A percentile compares a stretch with the other conserved stretches of the same genome.
phyloP scores from a whole-genome alignment of 1,284 basidiomycete species.

The Sphaerobolus stellatus region DNA sequence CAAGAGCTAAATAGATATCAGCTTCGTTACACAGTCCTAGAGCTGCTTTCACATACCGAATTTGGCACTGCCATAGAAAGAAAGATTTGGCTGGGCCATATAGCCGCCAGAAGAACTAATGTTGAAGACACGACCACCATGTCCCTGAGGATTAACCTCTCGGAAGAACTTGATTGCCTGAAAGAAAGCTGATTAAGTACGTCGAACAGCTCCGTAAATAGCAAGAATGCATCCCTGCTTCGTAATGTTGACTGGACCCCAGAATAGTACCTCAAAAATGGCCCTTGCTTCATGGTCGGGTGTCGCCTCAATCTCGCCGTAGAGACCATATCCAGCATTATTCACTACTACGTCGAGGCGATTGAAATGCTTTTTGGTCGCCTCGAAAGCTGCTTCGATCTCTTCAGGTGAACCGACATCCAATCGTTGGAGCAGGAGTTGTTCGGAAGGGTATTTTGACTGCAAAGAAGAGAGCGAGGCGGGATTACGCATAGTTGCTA shows the following conservation, averaged over 20 bases:
- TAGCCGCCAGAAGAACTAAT: slow-evolving; percentile 35
- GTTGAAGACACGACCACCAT: slow-evolving; percentile 35
- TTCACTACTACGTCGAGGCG: slow-evolving; percentile 41
- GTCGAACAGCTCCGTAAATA: not conserved
- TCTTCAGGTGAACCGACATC: slow-evolving; percentile 30
- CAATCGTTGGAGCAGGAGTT: slow-evolving; percentile 31
- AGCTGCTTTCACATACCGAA: slow-evolving; percentile 34
- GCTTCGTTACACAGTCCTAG: no score
- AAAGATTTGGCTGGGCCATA: slow-evolving; percentile 27
- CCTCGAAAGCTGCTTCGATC: slow-evolving; percentile 32
- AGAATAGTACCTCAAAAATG: slow-evolving; percentile 34
- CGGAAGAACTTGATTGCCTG: slow-evolving; percentile 29
- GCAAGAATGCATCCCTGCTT: slow-evolving; percentile 17
- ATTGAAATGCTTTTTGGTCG: slow-evolving; percentile 32
- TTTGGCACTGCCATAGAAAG: slow-evolving; percentile 35
- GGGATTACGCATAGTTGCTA: slow-evolving; percentile 25
- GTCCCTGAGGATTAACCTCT: slow-evolving; percentile 25
- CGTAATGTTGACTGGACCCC: slow-evolving; percentile 33
- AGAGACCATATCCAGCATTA: slow-evolving; percentile 36
- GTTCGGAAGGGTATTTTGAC: slow-evolving; percentile 16
- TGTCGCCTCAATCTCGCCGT: slow-evolving; percentile 34
- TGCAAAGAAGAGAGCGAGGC: slow-evolving; percentile 16
- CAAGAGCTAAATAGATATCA: slow-evolving; percentile 32
- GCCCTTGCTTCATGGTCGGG: slow-evolving; percentile 29
- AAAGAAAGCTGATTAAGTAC: not conserved